phyloP scores from a whole-genome alignment of 2,329 filamentous ascomycete species.

The Gaeumannomyces sp. region DNA sequence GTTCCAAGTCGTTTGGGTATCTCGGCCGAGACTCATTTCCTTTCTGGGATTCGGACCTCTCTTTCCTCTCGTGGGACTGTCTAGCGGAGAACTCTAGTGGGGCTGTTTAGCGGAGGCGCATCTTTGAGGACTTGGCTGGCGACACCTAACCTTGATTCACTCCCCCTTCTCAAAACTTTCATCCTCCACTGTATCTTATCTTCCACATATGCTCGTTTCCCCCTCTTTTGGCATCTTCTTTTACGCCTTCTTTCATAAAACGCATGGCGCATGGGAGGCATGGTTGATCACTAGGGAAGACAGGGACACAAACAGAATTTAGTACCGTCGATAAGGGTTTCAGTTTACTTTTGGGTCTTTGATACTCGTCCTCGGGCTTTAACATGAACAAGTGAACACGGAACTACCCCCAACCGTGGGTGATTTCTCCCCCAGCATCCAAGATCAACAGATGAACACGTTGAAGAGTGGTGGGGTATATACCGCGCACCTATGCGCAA shows the following conservation, averaged over 20 bases:
- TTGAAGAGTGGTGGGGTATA: no score
- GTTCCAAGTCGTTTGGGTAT: neutral
- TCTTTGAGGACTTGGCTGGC: neutral
- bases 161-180: neutral
- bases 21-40: neutral
- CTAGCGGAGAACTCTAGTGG: no score
- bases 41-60: neutral
- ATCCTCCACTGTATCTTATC: neutral
- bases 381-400: neutral
- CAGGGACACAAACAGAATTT: neutral
- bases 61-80: neutral
- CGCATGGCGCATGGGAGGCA: neutral
- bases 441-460: neutral
- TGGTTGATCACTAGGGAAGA: neutral
- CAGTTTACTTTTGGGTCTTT: neutral
- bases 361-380: neutral
- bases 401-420: no score
- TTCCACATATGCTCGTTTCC: neutral
- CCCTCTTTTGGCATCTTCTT: neutral
- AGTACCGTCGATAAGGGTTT: neutral
- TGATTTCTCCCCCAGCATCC: neutral
- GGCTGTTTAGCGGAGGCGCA: no score
- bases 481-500: no score
- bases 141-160: neutral
- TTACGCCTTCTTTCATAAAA: neutral